These are phyloP conservation scores for Oryza meridionalis DNA, from an alignment of 176 grass and related monocot genomes.

Conservation along the genomic window DNA sequence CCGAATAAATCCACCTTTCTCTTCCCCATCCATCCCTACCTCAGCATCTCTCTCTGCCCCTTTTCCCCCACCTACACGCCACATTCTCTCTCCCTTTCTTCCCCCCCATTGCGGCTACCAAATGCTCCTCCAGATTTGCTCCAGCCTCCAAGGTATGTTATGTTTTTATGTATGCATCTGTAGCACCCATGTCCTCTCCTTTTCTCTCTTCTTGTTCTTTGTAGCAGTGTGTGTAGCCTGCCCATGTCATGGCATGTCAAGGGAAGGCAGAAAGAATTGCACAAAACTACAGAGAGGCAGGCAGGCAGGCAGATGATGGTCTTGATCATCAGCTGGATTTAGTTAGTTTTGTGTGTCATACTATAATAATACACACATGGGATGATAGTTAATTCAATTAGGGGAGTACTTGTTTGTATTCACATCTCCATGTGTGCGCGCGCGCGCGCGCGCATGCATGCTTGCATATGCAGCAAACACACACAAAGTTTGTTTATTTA, in stretches of 20 bases:
- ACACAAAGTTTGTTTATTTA: constrained; percentile 2
- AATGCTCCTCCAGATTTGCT: background rate
- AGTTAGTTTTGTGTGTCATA: background rate
- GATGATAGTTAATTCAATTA: background rate
- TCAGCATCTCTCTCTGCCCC: background rate
- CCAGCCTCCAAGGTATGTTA: background rate
- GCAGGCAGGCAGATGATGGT: background rate
- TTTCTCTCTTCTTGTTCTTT: background rate
- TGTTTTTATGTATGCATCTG: background rate
- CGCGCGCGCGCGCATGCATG: background rate
- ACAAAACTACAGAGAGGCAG: background rate
- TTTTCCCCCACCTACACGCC: background rate
- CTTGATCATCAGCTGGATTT: background rate
- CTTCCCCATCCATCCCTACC: background rate
- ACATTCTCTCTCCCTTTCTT: background rate
- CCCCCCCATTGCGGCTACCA: background rate
- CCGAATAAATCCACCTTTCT: background rate
- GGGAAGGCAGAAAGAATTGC: constrained; percentile 14
- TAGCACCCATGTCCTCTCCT: background rate
- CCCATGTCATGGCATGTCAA: background rate
- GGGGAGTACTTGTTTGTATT: background rate
- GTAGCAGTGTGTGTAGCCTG: background rate
- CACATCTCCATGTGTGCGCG: constrained; percentile 30
- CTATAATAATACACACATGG: background rate
- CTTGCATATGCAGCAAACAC: constrained; percentile 29